These are phyloP conservation scores for Geotrichum bryndzae DNA, from an alignment of 1,139 yeast species.

Conservation along the genomic window DNA sequence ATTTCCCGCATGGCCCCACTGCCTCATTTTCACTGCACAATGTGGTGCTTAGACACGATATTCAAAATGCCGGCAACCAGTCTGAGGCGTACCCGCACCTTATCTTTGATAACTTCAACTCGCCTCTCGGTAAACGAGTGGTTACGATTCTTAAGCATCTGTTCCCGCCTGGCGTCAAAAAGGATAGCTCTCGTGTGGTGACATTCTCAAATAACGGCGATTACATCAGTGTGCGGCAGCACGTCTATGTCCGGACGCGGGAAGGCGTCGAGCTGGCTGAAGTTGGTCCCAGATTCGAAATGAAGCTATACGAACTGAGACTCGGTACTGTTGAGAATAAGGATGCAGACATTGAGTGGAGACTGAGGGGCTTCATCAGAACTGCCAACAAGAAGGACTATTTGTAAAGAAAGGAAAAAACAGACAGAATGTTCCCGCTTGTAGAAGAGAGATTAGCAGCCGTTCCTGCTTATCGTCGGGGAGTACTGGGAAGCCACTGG, in stretches of 20 bases:
- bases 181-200: slow-evolving; percentile 79
- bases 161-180: slow-evolving; percentile 96
- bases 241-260: slow-evolving; percentile 81
- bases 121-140: slow-evolving; percentile 78
- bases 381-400: slow-evolving; percentile 94
- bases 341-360: slow-evolving; percentile 99
- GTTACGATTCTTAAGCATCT: slow-evolving; percentile 75
- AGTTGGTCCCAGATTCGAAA: slow-evolving; percentile 97
- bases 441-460: not conserved
- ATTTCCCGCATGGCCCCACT: slow-evolving; percentile 97
- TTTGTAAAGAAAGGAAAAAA: slow-evolving; percentile 35
- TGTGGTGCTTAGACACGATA: slow-evolving; percentile 89
- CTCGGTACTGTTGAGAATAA: slow-evolving; percentile 89
- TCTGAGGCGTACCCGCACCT: slow-evolving; percentile 92
- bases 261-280: slow-evolving; percentile 89
- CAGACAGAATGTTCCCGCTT: not conserved
- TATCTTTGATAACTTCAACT: slow-evolving; percentile 84
- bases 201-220: slow-evolving; percentile 89
- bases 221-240: slow-evolving; percentile 90
- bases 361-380: slow-evolving; percentile 81
- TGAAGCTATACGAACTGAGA: slow-evolving; percentile 82
- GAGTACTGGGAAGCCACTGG: not conserved
- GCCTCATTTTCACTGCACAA: slow-evolving; percentile 91
- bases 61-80: slow-evolving; percentile 77
- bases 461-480: not conserved